Base-by-base conservation (phyloP, 2,329 filamentous ascomycete species). In the Colletotrichum siamense region DNA sequence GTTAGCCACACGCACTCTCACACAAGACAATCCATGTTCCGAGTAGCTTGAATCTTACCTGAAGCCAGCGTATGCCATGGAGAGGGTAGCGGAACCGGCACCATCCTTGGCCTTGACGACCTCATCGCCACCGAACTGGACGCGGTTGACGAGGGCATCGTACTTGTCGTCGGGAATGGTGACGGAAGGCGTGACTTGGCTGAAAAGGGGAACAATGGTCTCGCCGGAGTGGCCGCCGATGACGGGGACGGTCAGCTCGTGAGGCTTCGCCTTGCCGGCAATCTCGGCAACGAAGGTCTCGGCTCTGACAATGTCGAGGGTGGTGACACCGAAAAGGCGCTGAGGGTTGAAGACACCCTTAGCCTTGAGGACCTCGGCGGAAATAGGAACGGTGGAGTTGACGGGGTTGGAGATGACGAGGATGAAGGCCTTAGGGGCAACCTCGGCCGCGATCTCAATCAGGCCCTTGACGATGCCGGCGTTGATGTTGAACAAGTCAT, bases 401-500 rank as follows among this genome's bases (percentile, higher is more conserved):
- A 99, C 97, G 76, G 97, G 97, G 92, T 99, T 99, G 83, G 96
- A 99, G 88, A 99, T 99, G 89, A 99, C 93, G 79, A 99, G 93
- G 85, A 98, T 93, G 89, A 94, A 98, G 72, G 97, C 97, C 86
- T 98, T 98, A 85, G 97, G 97, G 85, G 93, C 94, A 83, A 94
- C 92, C 85, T 98, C 93, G 81, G 96, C 96, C 82, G 95, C 92
- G 69, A 95, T 93, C 90, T 98, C 94, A 82, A 98, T 94, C 80
- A 99, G 91, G 81, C 95, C 96, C 89, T 97, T 95, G 84, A 99
- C 97, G 84, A 99, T 99, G 82, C 96, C 95, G 77, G 97, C 97
- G 87, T 99, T 99, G 91, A 98, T 98, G 90, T 98, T 98, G 94
- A 99, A 99, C 76, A 99, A 95, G 85, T 99, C 97, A 83, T 99